Conservation (phyloP, 1,284 basidiomycete species). For the Ustilago lituana region DNA sequence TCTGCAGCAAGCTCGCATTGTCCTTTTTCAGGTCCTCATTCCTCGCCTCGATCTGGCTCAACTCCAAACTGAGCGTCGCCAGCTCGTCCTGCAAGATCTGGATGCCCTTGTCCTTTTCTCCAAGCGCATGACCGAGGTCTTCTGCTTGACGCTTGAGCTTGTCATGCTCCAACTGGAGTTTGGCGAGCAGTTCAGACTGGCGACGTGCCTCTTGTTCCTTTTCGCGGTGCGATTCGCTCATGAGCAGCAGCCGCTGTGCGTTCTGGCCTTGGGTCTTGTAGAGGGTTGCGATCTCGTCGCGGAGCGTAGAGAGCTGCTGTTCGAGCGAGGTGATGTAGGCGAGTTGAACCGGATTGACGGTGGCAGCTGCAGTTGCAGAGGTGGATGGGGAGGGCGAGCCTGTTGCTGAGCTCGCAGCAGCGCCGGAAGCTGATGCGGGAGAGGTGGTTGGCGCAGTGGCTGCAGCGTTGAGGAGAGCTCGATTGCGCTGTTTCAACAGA, state of each 20-base stretch:
- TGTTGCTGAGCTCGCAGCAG: constrained; percentile 1
- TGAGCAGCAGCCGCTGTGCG: constrained; percentile 85
- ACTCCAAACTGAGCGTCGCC: constrained; percentile 71
- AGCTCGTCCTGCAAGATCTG: constrained; percentile 87
- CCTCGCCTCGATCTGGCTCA: constrained; percentile 85
- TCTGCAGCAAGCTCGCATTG: constrained; percentile 90
- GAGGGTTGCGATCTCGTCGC: constrained; percentile 87
- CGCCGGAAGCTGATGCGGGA: constrained; percentile 7
- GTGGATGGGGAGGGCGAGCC: constrained; percentile 9
- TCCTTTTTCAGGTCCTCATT: constrained; percentile 86
- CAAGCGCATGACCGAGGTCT: constrained; percentile 79
- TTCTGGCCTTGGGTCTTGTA: constrained; percentile 98
- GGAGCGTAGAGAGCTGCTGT: constrained; percentile 86
- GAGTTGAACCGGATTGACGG: constrained; percentile 77
- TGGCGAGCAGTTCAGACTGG: constrained; percentile 79
- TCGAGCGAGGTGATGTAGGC: constrained; percentile 91
- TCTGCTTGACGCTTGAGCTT: constrained; percentile 69
- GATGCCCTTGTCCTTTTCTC: constrained; percentile 80
- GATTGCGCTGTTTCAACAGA: constrained; percentile 48
- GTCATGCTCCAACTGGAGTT: constrained; percentile 77
- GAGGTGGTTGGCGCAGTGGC: constrained; percentile 17
- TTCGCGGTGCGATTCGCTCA: constrained; percentile 92
- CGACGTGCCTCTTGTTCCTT: constrained; percentile 83
- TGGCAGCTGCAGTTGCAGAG: constrained; percentile 60
- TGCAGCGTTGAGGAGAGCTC: constrained; percentile 44